These are phyloP conservation scores for Saccharomycopsis oosterbeekiorum DNA, from an alignment of 805 yeast genomes.

Conservation along the genomic window DNA sequence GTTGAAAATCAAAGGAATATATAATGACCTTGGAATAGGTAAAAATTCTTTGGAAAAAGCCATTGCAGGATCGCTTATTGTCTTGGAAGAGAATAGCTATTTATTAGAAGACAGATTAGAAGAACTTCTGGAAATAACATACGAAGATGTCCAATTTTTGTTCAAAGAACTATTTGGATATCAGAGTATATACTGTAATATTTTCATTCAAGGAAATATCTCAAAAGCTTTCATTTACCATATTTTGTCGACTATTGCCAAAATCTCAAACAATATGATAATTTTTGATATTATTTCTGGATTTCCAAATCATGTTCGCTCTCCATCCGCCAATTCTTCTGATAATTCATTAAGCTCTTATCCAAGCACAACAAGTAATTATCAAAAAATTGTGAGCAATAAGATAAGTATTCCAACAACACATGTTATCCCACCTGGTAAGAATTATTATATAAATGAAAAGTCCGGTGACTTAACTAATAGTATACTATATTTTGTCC, in stretches of 20 bases:
- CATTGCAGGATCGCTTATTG: constrained; percentile 38
- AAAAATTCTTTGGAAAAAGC: constrained; percentile 40
- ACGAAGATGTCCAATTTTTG: constrained; percentile 27
- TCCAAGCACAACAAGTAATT: not conserved
- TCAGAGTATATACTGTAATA: constrained; percentile 22
- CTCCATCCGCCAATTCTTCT: not conserved
- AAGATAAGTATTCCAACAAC: constrained; percentile 29
- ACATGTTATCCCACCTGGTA: constrained; percentile 28
- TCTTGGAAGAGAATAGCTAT: constrained; percentile 50
- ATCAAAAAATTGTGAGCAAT: not conserved
- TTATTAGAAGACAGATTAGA: constrained; percentile 43
- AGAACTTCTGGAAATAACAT: constrained; percentile 42
- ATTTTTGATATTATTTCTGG: not conserved
- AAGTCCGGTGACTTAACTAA: constrained; percentile 42
- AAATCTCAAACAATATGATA: not conserved
- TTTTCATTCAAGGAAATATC: constrained; percentile 45
- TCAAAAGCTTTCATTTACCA: constrained; percentile 6
- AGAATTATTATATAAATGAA: constrained; percentile 27
- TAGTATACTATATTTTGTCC: constrained; percentile 44
- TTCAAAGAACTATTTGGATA: constrained; percentile 14
- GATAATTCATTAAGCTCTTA: not conserved
- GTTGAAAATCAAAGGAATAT: constrained; percentile 37
- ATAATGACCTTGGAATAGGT: constrained; percentile 26
- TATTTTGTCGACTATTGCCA: not conserved
- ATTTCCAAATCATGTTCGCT: not conserved